Base-by-base conservation (phyloP, 306 rosid genomes). In the Fragaria nilgerrensis region DNA sequence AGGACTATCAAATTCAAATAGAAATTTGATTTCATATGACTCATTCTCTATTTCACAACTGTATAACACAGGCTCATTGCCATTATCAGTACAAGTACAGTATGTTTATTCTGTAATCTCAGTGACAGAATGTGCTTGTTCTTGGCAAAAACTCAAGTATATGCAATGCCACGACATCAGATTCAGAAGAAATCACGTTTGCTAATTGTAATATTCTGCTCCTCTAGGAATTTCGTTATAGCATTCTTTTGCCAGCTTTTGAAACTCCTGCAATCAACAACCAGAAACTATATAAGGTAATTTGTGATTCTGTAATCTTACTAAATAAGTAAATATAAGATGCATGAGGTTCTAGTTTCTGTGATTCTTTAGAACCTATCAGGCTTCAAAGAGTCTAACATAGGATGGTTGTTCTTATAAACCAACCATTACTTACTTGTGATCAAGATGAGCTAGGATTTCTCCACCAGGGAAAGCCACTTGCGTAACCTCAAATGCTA, bases 211-310 rank as follows among this genome's bases (percentile, higher is more conserved):
- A 96, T 79, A 78, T 85, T 87, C 86, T 78, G 90, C 82, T 86
- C 93, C 0, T 81, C 63, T 58, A 96, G 81, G 82, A 88, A 96
- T 53, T 75, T 89, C 39, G 85, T 87, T 74, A 92, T 92, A 55
- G 97, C 98, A 41, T 86, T 92, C 97, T 89, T 96, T 85, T 96
- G 94, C 99, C 96, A 92, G 83, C 99, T 49, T 86, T 93, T 92
- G 85, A 96, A 92, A 87, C 97, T 92, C 94, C 98, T 93, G 87
- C 79, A 83, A 68, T 65, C 72, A 75, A 82, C 63, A 32, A 62
- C 22, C 47, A 43, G 44, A 56, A 65, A 68, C 55, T 22, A 76
- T 22, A 19, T 64, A 37, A 64, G 37, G 48, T 14, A 43, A 68
- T 74, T 79, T 58, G 34, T 52, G 59, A 58, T 3, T n/a, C 4